phyloP scores from a whole-genome alignment of 305 asterid species.

The Petunia hybrid region DNA sequence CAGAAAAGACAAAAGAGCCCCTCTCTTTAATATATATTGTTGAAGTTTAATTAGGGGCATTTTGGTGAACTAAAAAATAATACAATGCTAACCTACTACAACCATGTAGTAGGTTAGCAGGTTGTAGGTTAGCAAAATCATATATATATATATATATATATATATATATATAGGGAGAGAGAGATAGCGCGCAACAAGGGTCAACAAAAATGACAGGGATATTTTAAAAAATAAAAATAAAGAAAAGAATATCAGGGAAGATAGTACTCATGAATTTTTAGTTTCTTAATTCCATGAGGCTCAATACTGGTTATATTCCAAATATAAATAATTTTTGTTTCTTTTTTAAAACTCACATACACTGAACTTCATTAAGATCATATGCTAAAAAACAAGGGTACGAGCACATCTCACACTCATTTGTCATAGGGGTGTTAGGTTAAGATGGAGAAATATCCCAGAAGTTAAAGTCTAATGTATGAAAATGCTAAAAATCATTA shows the following conservation, averaged over 20 bases:
- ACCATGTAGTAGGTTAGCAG: no score
- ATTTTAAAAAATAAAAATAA: neutral
- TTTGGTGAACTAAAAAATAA: no score
- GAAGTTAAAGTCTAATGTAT: neutral
- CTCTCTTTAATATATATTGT: no score
- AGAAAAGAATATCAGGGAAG: neutral
- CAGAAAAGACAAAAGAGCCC: no score
- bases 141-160: no score
- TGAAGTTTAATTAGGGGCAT: no score
- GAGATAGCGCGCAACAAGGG: neutral
- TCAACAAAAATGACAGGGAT: neutral
- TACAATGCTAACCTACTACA: no score
- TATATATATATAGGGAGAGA: no score
- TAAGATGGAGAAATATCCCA: conserved; percentile 4
- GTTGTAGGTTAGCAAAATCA: no score
- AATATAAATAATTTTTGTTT: neutral
- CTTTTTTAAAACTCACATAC: neutral
- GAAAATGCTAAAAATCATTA: neutral
- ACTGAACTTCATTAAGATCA: neutral
- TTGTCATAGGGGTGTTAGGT: neutral
- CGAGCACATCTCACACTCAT: neutral
- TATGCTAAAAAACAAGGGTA: neutral
- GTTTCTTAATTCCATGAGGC: neutral
- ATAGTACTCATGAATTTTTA: neutral
- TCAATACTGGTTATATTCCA: neutral